Percentiles rank a stretch among this genome's conserved stretches.
Evolutionary conservation across 495 filamentous ascomycete genomes (phyloP).

Genomic region (Aspergillus asperescens): DNA sequence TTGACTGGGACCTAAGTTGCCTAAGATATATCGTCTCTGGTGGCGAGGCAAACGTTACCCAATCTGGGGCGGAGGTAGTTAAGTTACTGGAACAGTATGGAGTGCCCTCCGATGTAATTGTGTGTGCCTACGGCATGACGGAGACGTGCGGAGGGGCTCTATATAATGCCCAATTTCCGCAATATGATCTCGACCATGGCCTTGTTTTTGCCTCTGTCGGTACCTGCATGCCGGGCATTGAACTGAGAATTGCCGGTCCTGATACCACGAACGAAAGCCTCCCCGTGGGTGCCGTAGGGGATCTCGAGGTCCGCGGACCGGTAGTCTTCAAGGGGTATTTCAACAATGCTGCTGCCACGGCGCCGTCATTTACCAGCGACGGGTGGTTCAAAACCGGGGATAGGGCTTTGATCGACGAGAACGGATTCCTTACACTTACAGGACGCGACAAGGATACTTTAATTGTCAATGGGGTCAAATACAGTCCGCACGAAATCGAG

Average conservation of each 20-base stretch:
- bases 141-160: conserved; percentile 50
- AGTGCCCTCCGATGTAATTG: conserved; percentile 28
- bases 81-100: no score
- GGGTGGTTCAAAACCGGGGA: conserved; percentile 85
- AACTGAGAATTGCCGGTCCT: conserved; percentile 39
- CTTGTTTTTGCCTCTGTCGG: conserved; percentile 35
- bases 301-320: conserved; percentile 29
- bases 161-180: conserved; percentile 32
- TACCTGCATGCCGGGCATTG: conserved; percentile 30
- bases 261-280: no score
- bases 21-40: no score
- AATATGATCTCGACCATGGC: conserved; percentile 26
- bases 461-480: conserved; percentile 49
- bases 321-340: conserved; percentile 74
- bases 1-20: no score
- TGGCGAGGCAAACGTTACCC: no score
- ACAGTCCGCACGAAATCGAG: neutral
- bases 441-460: conserved; percentile 52
- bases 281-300: neutral
- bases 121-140: conserved; percentile 50
- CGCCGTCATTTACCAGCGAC: conserved; percentile 59
- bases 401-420: conserved; percentile 53
- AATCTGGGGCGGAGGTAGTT: no score
- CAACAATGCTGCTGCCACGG: conserved; percentile 60
- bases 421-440: conserved; percentile 50